phyloP scores from a whole-genome alignment of 805 yeast species.

The Metschnikowia corniflorae region DNA sequence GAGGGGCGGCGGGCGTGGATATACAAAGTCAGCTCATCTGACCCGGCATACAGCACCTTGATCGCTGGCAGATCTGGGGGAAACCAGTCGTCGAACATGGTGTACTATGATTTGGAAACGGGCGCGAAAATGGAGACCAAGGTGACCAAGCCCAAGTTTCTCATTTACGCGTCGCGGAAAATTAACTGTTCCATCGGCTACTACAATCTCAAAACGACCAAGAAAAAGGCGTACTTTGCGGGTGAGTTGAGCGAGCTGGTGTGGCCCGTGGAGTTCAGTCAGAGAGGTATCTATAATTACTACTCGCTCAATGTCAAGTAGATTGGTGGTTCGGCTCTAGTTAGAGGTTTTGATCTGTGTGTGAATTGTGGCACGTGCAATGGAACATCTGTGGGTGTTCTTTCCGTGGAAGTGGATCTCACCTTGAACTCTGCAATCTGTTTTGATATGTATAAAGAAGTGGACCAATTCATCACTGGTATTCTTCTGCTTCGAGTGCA shows the following conservation, averaged over 20 bases:
- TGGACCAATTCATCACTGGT: no score
- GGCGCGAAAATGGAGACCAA: slow-evolving; percentile 56
- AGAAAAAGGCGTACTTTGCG: slow-evolving; percentile 28
- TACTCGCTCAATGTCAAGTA: slow-evolving; percentile 47
- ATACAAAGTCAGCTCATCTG: slow-evolving; percentile 41
- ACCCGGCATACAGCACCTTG: slow-evolving; percentile 31
- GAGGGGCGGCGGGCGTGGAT: slow-evolving; percentile 85
- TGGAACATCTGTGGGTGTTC: no score
- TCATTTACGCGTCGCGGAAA: slow-evolving; percentile 51
- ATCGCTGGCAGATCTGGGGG: slow-evolving; percentile 10
- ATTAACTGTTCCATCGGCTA: slow-evolving; percentile 54
- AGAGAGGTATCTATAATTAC: slow-evolving; percentile 55
- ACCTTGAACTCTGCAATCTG: no score
- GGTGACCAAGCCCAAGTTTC: slow-evolving; percentile 44
- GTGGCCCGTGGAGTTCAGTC: slow-evolving; percentile 53
- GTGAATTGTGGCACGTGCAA: no score
- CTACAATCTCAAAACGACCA: slow-evolving; percentile 35
- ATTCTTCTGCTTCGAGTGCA: no score
- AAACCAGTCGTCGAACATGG: slow-evolving; percentile 33
- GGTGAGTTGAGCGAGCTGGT: slow-evolving; percentile 33
- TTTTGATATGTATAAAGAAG: no score
- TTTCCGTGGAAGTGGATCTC: no score
- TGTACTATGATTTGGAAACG: slow-evolving; percentile 58
- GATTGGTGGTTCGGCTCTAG: no score
- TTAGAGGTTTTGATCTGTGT: no score